phyloP scores from a whole-genome alignment of 169 alveolate genomes.

The Cryptosporidium xiaoi region DNA sequence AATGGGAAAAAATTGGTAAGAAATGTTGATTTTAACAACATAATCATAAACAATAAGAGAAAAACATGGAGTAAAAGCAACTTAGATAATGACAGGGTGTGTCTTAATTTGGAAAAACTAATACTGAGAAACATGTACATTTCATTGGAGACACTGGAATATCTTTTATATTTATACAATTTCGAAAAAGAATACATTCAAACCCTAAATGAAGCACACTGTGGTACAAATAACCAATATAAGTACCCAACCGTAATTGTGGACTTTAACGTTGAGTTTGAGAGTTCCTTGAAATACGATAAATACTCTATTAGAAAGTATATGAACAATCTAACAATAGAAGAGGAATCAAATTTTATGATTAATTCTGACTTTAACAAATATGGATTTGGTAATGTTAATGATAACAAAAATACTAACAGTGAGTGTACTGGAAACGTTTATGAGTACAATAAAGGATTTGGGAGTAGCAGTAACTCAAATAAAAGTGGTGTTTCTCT shows the following conservation, averaged over 20 bases:
- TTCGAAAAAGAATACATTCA: too few relatives aligned
- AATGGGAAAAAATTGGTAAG: background rate
- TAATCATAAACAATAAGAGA: background rate
- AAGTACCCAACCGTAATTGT: background rate
- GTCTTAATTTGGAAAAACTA: background rate
- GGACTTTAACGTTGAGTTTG: slow-evolving; percentile 9
- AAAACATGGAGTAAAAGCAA: too few relatives aligned
- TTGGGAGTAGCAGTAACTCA: background rate
- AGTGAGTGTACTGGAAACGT: background rate
- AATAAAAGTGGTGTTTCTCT: background rate
- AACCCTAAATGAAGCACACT: too few relatives aligned
- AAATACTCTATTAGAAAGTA: slow-evolving; percentile 27
- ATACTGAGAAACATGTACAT: slow-evolving; percentile 16
- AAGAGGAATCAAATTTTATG: slow-evolving; percentile 46
- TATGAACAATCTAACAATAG: slow-evolving; percentile 3
- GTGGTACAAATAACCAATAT: too few relatives aligned
- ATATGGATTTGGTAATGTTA: background rate
- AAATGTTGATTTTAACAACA: background rate
- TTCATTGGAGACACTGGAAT: slow-evolving; percentile 28
- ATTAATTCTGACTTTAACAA: slow-evolving; percentile 21
- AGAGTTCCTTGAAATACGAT: slow-evolving; percentile 21
- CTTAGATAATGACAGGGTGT: background rate
- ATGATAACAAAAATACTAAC: background rate
- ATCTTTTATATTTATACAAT: background rate
- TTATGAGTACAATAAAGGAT: background rate